These are phyloP conservation scores for Rhododendron williamsianum DNA, from an alignment of 148 eudicot genomes.

Conservation along the genomic window DNA sequence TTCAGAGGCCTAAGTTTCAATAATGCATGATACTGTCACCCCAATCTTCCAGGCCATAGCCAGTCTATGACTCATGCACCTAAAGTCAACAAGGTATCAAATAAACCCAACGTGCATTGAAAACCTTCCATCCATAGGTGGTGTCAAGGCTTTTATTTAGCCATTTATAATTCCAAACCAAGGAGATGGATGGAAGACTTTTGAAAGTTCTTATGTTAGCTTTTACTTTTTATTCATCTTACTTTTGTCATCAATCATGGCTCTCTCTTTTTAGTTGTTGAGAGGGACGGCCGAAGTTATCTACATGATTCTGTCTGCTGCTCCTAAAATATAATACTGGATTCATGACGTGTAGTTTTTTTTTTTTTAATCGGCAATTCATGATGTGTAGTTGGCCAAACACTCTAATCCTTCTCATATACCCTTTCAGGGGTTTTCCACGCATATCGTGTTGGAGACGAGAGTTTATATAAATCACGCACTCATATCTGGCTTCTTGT, in stretches of 20 bases:
- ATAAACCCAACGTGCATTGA: not conserved
- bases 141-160: not conserved
- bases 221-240: not conserved
- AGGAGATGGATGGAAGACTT: not conserved
- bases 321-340: not conserved
- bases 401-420: not conserved
- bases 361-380: not conserved
- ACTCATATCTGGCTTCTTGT: not conserved
- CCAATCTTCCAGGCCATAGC: not conserved
- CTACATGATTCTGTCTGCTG: not conserved
- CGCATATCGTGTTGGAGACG: not conserved
- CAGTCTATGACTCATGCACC: not conserved
- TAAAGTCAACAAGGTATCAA: not conserved
- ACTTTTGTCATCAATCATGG: not conserved
- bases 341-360: not conserved
- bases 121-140: not conserved
- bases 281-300: not conserved
- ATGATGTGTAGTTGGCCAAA: not conserved
- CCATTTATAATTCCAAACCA: not conserved
- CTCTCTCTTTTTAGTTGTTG: not conserved
- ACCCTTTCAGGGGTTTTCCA: not conserved
- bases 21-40: not conserved
- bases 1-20: not conserved
- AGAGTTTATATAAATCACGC: not conserved
- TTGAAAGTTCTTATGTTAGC: not conserved